Evolutionary conservation across 1,284 basidiomycete species (phyloP), one percentile per base, ranked within the genome.

Genomic region (Trametes sp.): DNA sequence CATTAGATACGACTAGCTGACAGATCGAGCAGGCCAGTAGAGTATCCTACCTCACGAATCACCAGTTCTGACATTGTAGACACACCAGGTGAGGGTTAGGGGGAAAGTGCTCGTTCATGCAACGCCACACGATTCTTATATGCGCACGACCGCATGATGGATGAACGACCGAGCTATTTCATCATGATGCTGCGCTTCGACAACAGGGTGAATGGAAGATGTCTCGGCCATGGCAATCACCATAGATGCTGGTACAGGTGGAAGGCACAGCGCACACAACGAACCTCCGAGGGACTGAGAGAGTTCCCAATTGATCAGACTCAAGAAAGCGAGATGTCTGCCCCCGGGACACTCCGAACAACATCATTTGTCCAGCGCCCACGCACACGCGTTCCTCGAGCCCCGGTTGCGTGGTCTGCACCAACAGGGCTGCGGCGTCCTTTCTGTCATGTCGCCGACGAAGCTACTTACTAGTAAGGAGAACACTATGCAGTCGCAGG

Each of bases 31-130:
- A n/a, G 4, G 19, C 6, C 4, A 9, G 23, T 56, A 19, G 10
- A 29, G 5, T 6, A 31, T 7, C 42, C 41, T 24, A 42, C 54
- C 61, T 50, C 51, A 64, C 70, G 63, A n/a, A 71, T 70, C 1
- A 71, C 65, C 19, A 68, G 56, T 13, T 69, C 67, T 11, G 69
- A 66, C 69, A 70, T 70, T 14, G 21, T 41, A 38, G 10, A 35
- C 13, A 31, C 16, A 31, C 29, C 19, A 29, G 19, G 7, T 24
- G 21, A 3, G 16, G 28, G 8, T 11, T 29, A n/a, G 29, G 48
- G 48, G 29, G 46, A 48, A 33, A 33, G 48, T 3, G 9, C 7
- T 19, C 16, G 14, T n/a, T 41, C n/a, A 19, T 24, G 42, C 42
- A 13, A 10, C 11, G 23, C 16, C 41, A 42, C 21, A 36, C 35